Base-by-base conservation (phyloP, 2,329 filamentous ascomycete genomes). In the Hawksworthiomyces lignivorus region DNA sequence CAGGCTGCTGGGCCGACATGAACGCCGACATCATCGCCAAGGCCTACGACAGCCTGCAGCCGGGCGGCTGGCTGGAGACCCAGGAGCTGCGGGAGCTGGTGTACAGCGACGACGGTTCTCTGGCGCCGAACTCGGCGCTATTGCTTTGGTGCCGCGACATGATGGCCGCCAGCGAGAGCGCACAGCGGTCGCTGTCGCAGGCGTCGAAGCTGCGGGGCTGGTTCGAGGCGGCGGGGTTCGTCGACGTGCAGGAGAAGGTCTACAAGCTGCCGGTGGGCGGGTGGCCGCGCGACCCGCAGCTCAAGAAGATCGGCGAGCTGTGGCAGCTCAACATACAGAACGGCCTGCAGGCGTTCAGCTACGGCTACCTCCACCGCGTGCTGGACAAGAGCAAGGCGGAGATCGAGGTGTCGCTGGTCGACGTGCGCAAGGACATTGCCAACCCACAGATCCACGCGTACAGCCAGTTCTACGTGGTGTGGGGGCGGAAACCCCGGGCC, bases 31-130 rank as follows among this genome's bases (percentile, higher is more conserved):
- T 77, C 17, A 72, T 82, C 42, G 57, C 60, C 24, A 70, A 71
- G 46, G 69, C 72, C 5, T 74, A 70, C 45, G 57, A 61, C n/a
- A 59, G 65, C 29, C 59, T 77, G 1, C 56, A 58, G 11, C 72
- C 72, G 0, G 73, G 72, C 24, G 72, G 73, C 32, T 77, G 69
- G 62, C 62, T 76, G 33, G 73, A 77, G 53, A 69, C 67, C 3
- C 72, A 76, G 48, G 73, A 77, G 49, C 65, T 50, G 59, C 64
- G 49, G 11, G 45, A 35, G n/a, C 3, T 34, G 4, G 33, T 52
- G 5, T 15, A 27, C 28, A 53, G 52, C 45, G 56, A 60, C 46
- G 56, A 56, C 47, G 51, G 48, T 29, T 52, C 52, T 21, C 48
- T 58, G 33, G 12, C 50, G 0, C 17, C 36, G 6, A 44, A 50